phyloP scores from a whole-genome alignment of 306 rosid genomes.

The Lupinus albus region DNA sequence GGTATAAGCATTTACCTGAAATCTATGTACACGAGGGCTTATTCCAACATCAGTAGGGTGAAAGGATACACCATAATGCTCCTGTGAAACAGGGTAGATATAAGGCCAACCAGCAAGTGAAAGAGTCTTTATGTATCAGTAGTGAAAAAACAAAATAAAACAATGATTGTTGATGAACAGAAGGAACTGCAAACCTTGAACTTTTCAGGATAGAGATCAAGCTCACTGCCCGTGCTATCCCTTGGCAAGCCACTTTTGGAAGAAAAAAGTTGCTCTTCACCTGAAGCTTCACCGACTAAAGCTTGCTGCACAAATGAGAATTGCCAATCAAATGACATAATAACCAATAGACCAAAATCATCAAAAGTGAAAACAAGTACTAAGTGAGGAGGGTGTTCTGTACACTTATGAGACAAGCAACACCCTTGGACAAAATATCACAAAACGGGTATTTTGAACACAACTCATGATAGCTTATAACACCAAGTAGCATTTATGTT shows the following conservation, averaged over 20 bases:
- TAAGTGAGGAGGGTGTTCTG: neutral
- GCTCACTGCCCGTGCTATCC: constrained; percentile 61
- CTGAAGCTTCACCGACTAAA: constrained; percentile 85
- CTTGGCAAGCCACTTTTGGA: constrained; percentile 57
- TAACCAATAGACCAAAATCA: constrained; percentile 27
- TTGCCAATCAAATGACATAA: constrained; percentile 25
- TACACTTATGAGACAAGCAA: neutral
- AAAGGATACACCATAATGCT: constrained; percentile 58
- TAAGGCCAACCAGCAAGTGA: constrained; percentile 34
- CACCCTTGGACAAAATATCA: neutral
- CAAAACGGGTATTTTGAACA: neutral
- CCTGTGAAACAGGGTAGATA: constrained; percentile 52
- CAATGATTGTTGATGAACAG: neutral
- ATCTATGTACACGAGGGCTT: constrained; percentile 67
- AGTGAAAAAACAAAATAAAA: constrained; percentile 18
- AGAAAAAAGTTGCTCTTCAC: constrained; percentile 92
- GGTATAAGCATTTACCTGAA: constrained; percentile 65
- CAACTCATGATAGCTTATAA: neutral
- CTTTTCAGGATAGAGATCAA: constrained; percentile 64
- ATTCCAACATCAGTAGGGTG: constrained; percentile 52
- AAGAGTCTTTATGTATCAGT: constrained; percentile 19
- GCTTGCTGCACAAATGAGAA: constrained; percentile 71
- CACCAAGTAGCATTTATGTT: constrained; percentile 11
- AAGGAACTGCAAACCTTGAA: constrained; percentile 64
- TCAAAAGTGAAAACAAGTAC: constrained; percentile 16